Percentiles rank a stretch among this genome's conserved stretches.
phyloP scores from a whole-genome alignment of 176 grass and related monocot species.

The Phragmites australis region DNA sequence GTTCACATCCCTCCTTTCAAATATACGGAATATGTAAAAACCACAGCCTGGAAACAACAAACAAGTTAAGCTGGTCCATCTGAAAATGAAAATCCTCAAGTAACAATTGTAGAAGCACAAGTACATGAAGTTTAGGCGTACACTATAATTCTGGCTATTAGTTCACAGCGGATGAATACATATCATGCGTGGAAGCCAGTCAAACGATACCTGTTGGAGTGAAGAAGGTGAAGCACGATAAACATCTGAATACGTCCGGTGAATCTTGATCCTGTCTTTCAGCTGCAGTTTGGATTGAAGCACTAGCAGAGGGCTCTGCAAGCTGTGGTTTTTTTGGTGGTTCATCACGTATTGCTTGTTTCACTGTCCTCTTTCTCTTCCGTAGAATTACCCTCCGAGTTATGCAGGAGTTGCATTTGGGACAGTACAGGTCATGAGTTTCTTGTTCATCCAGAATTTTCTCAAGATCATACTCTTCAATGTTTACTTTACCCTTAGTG shows the following conservation, averaged over 20 bases:
- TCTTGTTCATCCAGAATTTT: slow-evolving; percentile 80
- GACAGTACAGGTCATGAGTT: slow-evolving; percentile 79
- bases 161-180: background rate
- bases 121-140: background rate
- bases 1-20: slow-evolving; percentile 46
- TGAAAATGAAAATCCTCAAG: slow-evolving; percentile 6
- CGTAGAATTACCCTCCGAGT: slow-evolving; percentile 81
- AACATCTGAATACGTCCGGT: slow-evolving; percentile 74
- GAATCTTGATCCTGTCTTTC: slow-evolving; percentile 30
- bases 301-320: background rate
- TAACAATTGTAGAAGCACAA: slow-evolving; percentile 9
- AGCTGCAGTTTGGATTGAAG: slow-evolving; percentile 7
- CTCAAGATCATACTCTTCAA: slow-evolving; percentile 66
- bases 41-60: slow-evolving; percentile 55
- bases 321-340: slow-evolving; percentile 49
- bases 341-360: slow-evolving; percentile 24
- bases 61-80: slow-evolving; percentile 11
- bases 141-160: background rate
- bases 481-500: slow-evolving; percentile 1
- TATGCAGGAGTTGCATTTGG: slow-evolving; percentile 87
- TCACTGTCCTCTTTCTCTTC: slow-evolving; percentile 73
- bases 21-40: slow-evolving; percentile 76
- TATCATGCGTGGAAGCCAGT: background rate
- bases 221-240: slow-evolving; percentile 93
- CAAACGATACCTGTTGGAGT: slow-evolving; percentile 70